These are phyloP conservation scores for Nothopassalora personata DNA, from an alignment of 2,329 filamentous ascomycete species.

Conservation along the genomic window DNA sequence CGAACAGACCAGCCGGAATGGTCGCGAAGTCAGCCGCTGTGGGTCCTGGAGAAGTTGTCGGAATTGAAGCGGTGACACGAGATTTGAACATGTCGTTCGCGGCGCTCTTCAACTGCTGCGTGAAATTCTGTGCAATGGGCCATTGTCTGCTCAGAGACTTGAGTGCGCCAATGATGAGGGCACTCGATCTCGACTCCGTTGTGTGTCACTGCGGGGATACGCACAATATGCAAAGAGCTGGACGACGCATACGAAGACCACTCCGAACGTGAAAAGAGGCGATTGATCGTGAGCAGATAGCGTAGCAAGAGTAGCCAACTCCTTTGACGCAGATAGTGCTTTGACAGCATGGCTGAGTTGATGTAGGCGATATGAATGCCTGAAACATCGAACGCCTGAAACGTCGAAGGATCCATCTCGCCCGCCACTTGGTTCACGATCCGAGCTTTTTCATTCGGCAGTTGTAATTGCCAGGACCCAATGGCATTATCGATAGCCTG, in stretches of 20 bases:
- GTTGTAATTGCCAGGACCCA: conserved; percentile 71
- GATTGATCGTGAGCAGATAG: conserved; percentile 71
- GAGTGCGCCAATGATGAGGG: conserved; percentile 71
- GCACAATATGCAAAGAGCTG: conserved; percentile 73
- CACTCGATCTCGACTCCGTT: conserved; percentile 62
- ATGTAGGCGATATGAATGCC: conserved; percentile 63
- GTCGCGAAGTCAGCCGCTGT: conserved; percentile 10
- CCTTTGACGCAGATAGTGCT: conserved; percentile 71
- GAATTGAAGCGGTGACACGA: conserved; percentile 2
- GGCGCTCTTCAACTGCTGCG: conserved; percentile 69
- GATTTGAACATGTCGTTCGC: conserved; percentile 55
- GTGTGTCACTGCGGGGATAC: conserved; percentile 54
- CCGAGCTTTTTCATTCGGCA: conserved; percentile 67
- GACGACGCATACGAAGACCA: conserved; percentile 73
- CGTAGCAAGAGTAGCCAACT: conserved; percentile 68
- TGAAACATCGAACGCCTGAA: conserved; percentile 84
- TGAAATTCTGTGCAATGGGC: conserved; percentile 64
- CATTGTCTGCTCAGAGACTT: conserved; percentile 64
- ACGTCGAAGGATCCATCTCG: conserved; percentile 80
- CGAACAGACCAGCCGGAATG: conserved; percentile 7
- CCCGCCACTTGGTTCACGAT: conserved; percentile 63
- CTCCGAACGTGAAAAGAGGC: conserved; percentile 76
- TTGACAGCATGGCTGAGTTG: conserved; percentile 63
- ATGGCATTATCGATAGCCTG: conserved; percentile 57
- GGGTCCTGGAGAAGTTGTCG: conserved; percentile 10